Base-by-base conservation (phyloP, 345 rosid species). In the Syzygium aromaticum region DNA sequence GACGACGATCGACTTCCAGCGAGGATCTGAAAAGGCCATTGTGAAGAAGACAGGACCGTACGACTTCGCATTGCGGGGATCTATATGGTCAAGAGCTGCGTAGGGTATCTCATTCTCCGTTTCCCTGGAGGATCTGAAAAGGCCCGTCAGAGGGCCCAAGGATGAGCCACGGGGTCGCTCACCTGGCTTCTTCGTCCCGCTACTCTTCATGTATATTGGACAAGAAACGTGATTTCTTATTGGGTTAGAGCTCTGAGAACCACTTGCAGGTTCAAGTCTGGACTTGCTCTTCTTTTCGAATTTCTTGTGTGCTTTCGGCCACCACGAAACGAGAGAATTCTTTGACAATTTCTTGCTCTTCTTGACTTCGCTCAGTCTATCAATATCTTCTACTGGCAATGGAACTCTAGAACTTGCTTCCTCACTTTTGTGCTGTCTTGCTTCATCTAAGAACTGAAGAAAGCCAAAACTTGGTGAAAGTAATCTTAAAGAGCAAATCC, bases 31-130 rank as follows among this genome's bases (percentile, higher is more conserved):
- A n/a, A n/a, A n/a, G n/a, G n/a, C n/a, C n/a, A n/a, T n/a, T n/a
- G n/a, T n/a, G n/a, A 90, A 91, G 87, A 91, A 92, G 85, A 92
- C 87, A 85, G 93, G 93, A 49, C 94, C 93, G 85, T 88, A 92
- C 53, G 91, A 84, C 33, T 88, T 91, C 23, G 87, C 89, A 54
- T 64, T 87, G 73, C 86, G 84, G 78, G 87, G 87, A 54, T 80
- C 84, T 52, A 88, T 87, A 33, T 84, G 27, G 27, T 73, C 82
- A 38, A 92, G 94, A 84, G 89, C 87, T 88, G 91, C 64, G 59
- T 91, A 92, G 51, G 91, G 92, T 21, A 73, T 86, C 83, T 92
- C 90, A 84, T 85, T 85, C 86, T 84, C 91, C 28, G 89, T 28
- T 28, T 16, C 54, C 54, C 38, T 3, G 54, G 54, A 46, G 21